These are phyloP conservation scores for Psilocybe tampanensis DNA, from an alignment of 768 basidiomycete genomes.

Conservation along the genomic window DNA sequence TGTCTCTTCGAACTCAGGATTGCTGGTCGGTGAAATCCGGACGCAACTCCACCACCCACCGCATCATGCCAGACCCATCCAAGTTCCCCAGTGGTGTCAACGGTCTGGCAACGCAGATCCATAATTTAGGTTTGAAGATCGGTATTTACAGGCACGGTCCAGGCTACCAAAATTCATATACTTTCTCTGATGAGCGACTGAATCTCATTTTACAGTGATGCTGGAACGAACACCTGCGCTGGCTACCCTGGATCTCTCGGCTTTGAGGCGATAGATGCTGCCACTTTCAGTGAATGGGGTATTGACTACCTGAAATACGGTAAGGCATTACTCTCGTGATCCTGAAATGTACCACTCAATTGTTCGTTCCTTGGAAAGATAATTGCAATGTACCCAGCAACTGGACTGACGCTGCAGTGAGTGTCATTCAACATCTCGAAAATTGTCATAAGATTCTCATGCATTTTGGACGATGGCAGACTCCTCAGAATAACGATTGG, in stretches of 20 bases:
- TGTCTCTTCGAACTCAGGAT: conserved; percentile 40
- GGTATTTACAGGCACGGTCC: conserved; percentile 48
- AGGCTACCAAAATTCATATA: neutral
- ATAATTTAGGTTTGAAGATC: conserved; percentile 47
- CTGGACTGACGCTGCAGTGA: conserved; percentile 15
- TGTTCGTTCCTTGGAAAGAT: neutral
- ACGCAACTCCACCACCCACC: conserved; percentile 41
- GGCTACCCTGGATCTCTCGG: conserved; percentile 60
- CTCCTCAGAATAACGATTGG: conserved; percentile 14
- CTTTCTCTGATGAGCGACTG: neutral
- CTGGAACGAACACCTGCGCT: conserved; percentile 53
- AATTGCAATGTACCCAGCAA: conserved; percentile 20
- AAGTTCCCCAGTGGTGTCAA: conserved; percentile 58
- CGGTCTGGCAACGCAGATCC: conserved; percentile 43
- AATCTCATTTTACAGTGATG: conserved; percentile 38
- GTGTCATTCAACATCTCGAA: neutral
- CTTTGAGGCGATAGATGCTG: conserved; percentile 49
- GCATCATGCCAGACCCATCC: conserved; percentile 47
- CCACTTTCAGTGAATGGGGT: conserved; percentile 55
- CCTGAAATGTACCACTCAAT: neutral
- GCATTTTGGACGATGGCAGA: neutral
- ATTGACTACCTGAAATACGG: conserved; percentile 62
- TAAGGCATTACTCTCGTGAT: neutral
- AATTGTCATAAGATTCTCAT: neutral
- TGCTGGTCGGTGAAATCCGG: conserved; percentile 43